A percentile compares a stretch with the other conserved stretches of the same genome.
Evolutionary conservation across 2,329 filamentous ascomycete species (phyloP).

Genomic region (Elsinoe necatrix): DNA sequence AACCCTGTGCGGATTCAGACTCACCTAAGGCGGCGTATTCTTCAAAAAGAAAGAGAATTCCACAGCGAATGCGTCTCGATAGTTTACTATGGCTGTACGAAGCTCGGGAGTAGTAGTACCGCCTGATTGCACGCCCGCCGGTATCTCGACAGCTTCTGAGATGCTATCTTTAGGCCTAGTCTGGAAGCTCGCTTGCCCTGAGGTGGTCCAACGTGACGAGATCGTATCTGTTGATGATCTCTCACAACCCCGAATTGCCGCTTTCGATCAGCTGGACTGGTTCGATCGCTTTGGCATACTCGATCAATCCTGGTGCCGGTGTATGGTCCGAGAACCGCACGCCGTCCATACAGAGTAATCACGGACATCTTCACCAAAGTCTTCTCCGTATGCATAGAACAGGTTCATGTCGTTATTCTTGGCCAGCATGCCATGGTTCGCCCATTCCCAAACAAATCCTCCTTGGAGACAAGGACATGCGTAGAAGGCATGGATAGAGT

Average conservation of each 20-base stretch:
- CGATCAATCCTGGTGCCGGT: constrained; percentile 34
- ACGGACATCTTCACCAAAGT: constrained; percentile 36
- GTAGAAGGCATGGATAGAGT: constrained; percentile 58
- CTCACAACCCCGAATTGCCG: constrained; percentile 21
- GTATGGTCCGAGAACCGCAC: constrained; percentile 36
- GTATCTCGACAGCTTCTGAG: background rate
- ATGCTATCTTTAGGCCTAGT: background rate
- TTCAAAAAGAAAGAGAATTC: constrained; percentile 40
- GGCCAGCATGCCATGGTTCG: constrained; percentile 35
- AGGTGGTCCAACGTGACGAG: constrained; percentile 16
- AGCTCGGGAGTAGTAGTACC: constrained; percentile 7
- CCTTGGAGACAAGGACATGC: constrained; percentile 55
- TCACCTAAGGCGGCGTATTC: constrained; percentile 39
- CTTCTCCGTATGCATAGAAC: constrained; percentile 38
- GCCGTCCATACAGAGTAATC: constrained; percentile 38
- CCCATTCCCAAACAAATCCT: constrained; percentile 45
- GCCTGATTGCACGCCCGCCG: background rate
- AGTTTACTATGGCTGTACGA: background rate
- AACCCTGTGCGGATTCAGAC: constrained; percentile 17
- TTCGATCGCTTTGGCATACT: constrained; percentile 39
- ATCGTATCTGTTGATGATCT: constrained; percentile 30
- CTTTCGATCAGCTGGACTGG: constrained; percentile 28
- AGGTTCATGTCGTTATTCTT: constrained; percentile 33
- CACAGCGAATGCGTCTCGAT: constrained; percentile 37
- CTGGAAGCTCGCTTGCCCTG: background rate